Evolutionary conservation across 2,329 filamentous ascomycete genomes (phyloP).

Genomic region (Dryadomyces quercus-mongolicae): DNA sequence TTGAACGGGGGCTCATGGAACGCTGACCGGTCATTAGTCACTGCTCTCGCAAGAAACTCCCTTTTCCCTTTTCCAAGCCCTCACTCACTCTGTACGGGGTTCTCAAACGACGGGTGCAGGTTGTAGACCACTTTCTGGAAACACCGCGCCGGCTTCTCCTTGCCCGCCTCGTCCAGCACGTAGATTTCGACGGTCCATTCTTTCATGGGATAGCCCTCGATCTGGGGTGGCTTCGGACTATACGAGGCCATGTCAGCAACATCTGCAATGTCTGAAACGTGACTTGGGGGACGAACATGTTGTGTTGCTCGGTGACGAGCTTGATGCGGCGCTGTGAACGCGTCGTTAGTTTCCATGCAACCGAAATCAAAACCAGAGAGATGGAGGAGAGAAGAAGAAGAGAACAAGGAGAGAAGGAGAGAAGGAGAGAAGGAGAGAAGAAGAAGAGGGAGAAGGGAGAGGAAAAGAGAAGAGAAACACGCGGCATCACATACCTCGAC

Average conservation of each 20-base stretch:
- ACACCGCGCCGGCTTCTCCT: constrained; percentile 68
- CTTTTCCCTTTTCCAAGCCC: not conserved
- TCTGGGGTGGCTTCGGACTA: constrained; percentile 67
- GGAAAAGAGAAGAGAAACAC: not conserved
- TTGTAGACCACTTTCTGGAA: constrained; percentile 92
- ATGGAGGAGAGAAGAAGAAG: no score
- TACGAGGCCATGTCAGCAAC: constrained; percentile 8
- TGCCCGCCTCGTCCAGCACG: constrained; percentile 74
- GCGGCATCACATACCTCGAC: constrained; percentile 19
- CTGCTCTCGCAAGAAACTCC: not conserved
- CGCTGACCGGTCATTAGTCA: constrained; percentile 35
- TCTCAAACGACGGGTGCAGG: constrained; percentile 86
- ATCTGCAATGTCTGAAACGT: not conserved
- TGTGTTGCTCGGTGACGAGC: constrained; percentile 82
- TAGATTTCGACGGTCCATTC: constrained; percentile 82
- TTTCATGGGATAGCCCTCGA: constrained; percentile 85
- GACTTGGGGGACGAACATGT: constrained; percentile 47
- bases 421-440: no score
- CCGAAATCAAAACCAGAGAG: no score
- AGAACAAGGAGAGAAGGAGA: not conserved
- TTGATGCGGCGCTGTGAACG: constrained; percentile 69
- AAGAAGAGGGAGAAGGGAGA: not conserved
- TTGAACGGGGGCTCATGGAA: constrained; percentile 78
- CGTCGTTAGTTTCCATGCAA: not conserved
- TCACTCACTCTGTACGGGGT: constrained; percentile 63